Percentiles rank a stretch among this genome's conserved stretches.
Evolutionary conservation across 2,329 filamentous ascomycete species (phyloP).

Genomic region (Xylariaceae sp.): DNA sequence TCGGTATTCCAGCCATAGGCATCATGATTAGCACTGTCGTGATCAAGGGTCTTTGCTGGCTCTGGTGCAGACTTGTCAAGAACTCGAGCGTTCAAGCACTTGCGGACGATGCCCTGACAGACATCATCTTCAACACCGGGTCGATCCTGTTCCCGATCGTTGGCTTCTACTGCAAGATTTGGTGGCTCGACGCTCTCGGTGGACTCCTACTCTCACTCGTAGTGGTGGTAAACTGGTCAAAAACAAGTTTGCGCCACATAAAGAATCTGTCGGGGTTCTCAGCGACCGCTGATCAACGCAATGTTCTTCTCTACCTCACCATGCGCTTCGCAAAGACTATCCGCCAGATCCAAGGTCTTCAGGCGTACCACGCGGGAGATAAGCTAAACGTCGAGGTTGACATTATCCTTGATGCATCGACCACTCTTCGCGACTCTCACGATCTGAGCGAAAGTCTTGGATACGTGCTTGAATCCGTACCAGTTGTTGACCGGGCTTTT

Average conservation of each 20-base stretch:
- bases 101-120: conserved; percentile 56
- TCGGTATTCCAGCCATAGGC: conserved; percentile 66
- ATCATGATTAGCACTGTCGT: conserved; percentile 81
- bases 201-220: conserved; percentile 73
- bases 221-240: conserved; percentile 76
- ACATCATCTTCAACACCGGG: conserved; percentile 87
- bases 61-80: conserved; percentile 82
- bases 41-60: conserved; percentile 77
- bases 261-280: conserved; percentile 76
- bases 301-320: conserved; percentile 81
- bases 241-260: conserved; percentile 71
- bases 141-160: conserved; percentile 83
- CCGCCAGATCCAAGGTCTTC: conserved; percentile 76
- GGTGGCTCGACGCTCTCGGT: conserved; percentile 81
- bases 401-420: conserved; percentile 74
- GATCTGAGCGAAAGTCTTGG: conserved; percentile 66
- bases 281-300: conserved; percentile 75
- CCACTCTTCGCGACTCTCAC: conserved; percentile 73
- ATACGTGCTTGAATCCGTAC: conserved; percentile 80
- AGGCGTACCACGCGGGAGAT: conserved; percentile 81
- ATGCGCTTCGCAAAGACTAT: conserved; percentile 92
- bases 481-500: conserved; percentile 70
- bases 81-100: conserved; percentile 84
- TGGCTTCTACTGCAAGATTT: conserved; percentile 70
- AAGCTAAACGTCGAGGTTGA: conserved; percentile 82